These are phyloP conservation scores for Coemansia umbellata DNA, from an alignment of 192 early-diverging fungal genomes.

Conservation along the genomic window DNA sequence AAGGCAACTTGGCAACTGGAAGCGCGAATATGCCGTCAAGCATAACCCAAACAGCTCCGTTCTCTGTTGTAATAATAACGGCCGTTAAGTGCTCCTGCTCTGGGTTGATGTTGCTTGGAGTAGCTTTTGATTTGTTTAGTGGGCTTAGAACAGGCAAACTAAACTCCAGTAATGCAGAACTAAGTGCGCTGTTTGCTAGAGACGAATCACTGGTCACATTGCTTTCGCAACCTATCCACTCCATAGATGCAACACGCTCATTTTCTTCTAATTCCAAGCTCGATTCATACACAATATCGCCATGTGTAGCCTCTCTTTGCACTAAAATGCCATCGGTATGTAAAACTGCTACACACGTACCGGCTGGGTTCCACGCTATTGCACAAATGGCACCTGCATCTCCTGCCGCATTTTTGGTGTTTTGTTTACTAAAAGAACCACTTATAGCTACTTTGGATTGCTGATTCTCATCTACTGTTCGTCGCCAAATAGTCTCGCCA, in stretches of 20 bases:
- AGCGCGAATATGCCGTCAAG: constrained; percentile 39
- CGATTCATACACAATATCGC: constrained; percentile 35
- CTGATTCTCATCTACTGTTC: constrained; percentile 6
- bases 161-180: constrained; percentile 13
- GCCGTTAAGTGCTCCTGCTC: constrained; percentile 13
- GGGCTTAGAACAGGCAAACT: constrained; percentile 17
- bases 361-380: constrained; percentile 29
- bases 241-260: constrained; percentile 18
- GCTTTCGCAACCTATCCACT: constrained; percentile 21
- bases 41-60: constrained; percentile 24
- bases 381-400: constrained; percentile 10
- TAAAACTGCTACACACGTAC: constrained; percentile 18
- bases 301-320: constrained; percentile 33
- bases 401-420: background rate
- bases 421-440: background rate
- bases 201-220: too few species aligned
- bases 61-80: constrained; percentile 10
- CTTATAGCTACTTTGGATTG: background rate
- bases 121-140: constrained; percentile 23
- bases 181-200: background rate
- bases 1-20: constrained; percentile 7
- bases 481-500: constrained; percentile 43
- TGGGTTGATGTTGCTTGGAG: constrained; percentile 18
- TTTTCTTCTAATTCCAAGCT: constrained; percentile 3
- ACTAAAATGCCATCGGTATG: constrained; percentile 30